These are phyloP conservation scores for Phytophthora cryptogea DNA, from an alignment of 352 stramenopile species.

Conservation along the genomic window DNA sequence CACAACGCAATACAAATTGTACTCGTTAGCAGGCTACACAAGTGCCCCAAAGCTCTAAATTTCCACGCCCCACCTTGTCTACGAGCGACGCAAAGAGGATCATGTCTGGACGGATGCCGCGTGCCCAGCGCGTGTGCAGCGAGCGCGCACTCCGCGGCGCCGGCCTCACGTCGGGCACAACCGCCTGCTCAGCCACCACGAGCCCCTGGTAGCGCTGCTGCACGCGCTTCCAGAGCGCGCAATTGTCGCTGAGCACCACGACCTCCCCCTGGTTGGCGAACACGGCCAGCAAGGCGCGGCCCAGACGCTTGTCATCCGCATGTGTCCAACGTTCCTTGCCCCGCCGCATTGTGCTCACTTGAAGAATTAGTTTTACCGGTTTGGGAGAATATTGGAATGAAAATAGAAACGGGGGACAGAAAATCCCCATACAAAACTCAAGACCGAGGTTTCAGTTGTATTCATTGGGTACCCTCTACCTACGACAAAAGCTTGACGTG, in stretches of 20 bases:
- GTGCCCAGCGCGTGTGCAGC: slow-evolving; percentile 36
- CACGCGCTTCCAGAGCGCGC: slow-evolving; percentile 36
- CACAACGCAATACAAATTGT: slow-evolving; percentile 7
- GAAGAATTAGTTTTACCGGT: not conserved
- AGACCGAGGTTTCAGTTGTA: slow-evolving; percentile 9
- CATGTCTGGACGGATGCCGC: slow-evolving; percentile 34
- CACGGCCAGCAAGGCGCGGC: slow-evolving; percentile 30
- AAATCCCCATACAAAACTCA: slow-evolving; percentile 18
- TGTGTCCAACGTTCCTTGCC: slow-evolving; percentile 41
- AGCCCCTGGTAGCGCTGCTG: slow-evolving; percentile 36
- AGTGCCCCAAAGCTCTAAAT: not conserved
- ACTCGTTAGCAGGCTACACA: slow-evolving; percentile 13
- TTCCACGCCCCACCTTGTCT: slow-evolving; percentile 16
- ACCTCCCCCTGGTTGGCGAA: slow-evolving; percentile 25
- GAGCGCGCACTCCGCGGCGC: slow-evolving; percentile 29
- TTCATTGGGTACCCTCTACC: slow-evolving; percentile 15
- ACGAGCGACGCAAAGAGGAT: slow-evolving; percentile 32
- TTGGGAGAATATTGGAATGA: slow-evolving; percentile 15
- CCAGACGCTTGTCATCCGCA: slow-evolving; percentile 35
- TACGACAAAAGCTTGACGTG: slow-evolving; percentile 12
- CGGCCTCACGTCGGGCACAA: slow-evolving; percentile 13
- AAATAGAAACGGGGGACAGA: slow-evolving; percentile 25
- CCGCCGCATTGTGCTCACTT: slow-evolving; percentile 28
- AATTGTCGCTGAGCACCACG: slow-evolving; percentile 33
- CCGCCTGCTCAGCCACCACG: slow-evolving; percentile 20